Conservation (phyloP, 2,329 filamentous ascomycete genomes). For the Aureobasidium lini region DNA sequence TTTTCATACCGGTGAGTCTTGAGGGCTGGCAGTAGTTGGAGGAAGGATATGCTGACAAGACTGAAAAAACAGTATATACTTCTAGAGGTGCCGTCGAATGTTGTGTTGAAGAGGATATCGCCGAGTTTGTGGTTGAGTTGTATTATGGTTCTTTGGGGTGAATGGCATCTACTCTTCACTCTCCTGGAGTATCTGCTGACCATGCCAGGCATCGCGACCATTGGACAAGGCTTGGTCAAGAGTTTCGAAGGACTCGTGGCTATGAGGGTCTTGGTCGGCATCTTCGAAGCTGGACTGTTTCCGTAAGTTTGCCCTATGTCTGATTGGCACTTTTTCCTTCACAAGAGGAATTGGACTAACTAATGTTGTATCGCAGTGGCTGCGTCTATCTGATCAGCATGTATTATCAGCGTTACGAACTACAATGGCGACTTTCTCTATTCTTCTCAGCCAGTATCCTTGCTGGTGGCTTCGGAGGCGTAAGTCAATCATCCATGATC, state of each 20-base stretch:
- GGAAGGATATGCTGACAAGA: not conserved
- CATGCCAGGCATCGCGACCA: slow-evolving; percentile 25
- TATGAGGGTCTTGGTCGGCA: slow-evolving; percentile 28
- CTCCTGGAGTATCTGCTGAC: not conserved
- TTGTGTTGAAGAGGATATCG: slow-evolving; percentile 29
- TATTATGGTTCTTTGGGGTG: slow-evolving; percentile 33
- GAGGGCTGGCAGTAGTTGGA: not conserved
- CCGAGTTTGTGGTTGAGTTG: slow-evolving; percentile 27
- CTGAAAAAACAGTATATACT: slow-evolving; percentile 17
- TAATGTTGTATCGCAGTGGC: slow-evolving; percentile 19
- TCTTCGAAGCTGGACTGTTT: slow-evolving; percentile 32
- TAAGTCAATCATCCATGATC: not conserved
- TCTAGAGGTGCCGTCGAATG: slow-evolving; percentile 26
- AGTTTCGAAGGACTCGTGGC: slow-evolving; percentile 26
- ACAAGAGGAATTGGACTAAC: not conserved
- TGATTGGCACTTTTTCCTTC: no score
- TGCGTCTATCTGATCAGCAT: slow-evolving; percentile 30
- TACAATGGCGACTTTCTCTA: slow-evolving; percentile 21
- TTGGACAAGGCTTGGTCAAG: slow-evolving; percentile 29
- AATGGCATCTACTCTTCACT: rapidly evolving
- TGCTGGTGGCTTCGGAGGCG: slow-evolving; percentile 14
- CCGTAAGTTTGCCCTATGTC: slow-evolving; percentile 22
- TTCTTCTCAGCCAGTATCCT: slow-evolving; percentile 26
- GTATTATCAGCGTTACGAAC: slow-evolving; percentile 37
- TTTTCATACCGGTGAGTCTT: slow-evolving; percentile 23